Conservation (phyloP, 306 rosid species). For the Cicer bijugum region DNA sequence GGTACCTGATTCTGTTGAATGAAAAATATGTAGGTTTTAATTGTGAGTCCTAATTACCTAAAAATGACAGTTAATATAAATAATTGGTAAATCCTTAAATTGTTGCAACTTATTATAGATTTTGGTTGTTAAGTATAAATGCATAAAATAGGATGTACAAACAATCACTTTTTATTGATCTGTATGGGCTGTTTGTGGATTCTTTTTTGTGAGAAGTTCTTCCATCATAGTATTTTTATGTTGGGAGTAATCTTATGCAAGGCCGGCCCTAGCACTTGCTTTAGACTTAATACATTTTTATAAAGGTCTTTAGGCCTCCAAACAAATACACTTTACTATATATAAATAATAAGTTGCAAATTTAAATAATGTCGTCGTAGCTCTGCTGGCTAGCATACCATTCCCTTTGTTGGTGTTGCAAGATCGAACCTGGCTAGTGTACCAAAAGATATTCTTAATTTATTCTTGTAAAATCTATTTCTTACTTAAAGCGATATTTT, state of each 20-base stretch:
- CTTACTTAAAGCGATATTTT: too few species aligned
- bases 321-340: too few species aligned
- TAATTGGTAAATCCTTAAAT: constrained; percentile 11
- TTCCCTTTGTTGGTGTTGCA: too few species aligned
- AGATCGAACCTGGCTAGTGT: too few species aligned
- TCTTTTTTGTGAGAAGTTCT: constrained; percentile 7
- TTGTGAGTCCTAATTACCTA: constrained; percentile 26
- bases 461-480: too few species aligned
- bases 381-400: too few species aligned
- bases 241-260: constrained; percentile 28
- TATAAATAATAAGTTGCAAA: too few species aligned
- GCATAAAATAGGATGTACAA: constrained; percentile 12
- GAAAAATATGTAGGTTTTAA: constrained; percentile 35
- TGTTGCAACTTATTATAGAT: background rate
- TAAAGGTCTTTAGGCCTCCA: too few species aligned
- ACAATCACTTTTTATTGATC: constrained; percentile 5
- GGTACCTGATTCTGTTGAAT: constrained; percentile 25
- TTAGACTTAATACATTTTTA: too few species aligned
- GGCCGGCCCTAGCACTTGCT: too few species aligned
- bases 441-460: too few species aligned
- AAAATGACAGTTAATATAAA: constrained; percentile 15
- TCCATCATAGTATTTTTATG: background rate
- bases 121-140: constrained; percentile 12
- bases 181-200: constrained; percentile 19
- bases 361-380: too few species aligned